Percentiles rank a stretch among this genome's conserved stretches.
Conservation (phyloP, 2,329 filamentous ascomycete species). For the Aspergillus awamori region DNA sequence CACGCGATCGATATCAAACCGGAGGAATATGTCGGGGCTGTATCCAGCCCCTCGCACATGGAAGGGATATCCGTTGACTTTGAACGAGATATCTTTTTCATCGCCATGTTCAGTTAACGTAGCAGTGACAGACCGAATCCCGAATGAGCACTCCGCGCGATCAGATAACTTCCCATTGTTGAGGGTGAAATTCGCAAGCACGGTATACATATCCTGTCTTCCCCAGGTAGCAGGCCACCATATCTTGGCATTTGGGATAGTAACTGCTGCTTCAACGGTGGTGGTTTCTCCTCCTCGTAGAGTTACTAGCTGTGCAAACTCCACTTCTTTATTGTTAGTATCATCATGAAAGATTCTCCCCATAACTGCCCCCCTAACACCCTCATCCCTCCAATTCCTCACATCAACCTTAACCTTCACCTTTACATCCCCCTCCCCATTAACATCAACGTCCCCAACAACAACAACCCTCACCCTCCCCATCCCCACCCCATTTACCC, state of each 20-base stretch:
- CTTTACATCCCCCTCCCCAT: slow-evolving; percentile 10
- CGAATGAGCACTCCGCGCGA: slow-evolving; percentile 47
- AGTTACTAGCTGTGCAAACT: slow-evolving; percentile 38
- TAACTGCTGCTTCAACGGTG: slow-evolving; percentile 44
- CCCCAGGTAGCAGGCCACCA: slow-evolving; percentile 69
- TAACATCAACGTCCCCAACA: too few species aligned
- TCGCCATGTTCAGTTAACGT: slow-evolving; percentile 44
- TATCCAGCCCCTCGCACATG: slow-evolving; percentile 65
- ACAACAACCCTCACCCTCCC: too few species aligned
- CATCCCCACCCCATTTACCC: too few species aligned
- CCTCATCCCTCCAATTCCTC: too few species aligned
- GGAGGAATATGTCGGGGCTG: slow-evolving; percentile 63
- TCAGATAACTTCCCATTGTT: slow-evolving; percentile 35
- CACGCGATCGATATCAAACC: slow-evolving; percentile 56
- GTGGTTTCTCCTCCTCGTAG: slow-evolving; percentile 44
- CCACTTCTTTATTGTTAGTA: background rate
- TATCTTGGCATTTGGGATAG: slow-evolving; percentile 51
- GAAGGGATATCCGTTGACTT: slow-evolving; percentile 60
- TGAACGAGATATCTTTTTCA: slow-evolving; percentile 59
- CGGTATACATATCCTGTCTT: slow-evolving; percentile 55
- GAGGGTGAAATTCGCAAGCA: slow-evolving; percentile 32
- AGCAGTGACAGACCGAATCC: slow-evolving; percentile 59
- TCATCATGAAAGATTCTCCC: too few species aligned
- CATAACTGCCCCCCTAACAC: rapidly evolving
- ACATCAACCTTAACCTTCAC: background rate